Conservation (phyloP, 352 stramenopile genomes). For the Phytophthora tubulina region DNA sequence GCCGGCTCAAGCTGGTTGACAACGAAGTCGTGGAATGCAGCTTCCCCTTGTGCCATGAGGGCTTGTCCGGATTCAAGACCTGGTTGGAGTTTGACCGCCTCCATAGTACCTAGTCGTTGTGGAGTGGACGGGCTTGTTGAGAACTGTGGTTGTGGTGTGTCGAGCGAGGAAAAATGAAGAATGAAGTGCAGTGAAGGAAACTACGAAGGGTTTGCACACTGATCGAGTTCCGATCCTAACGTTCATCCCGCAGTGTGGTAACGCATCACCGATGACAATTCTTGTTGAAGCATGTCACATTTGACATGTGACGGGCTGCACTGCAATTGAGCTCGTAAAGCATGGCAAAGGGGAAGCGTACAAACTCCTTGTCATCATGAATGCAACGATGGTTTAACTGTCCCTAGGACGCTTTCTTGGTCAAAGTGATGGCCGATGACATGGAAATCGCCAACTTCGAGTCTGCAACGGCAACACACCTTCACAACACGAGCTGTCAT, state of each 20-base stretch:
- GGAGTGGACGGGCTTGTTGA: background rate
- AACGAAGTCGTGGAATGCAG: conserved; percentile 40
- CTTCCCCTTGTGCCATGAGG: conserved; percentile 38
- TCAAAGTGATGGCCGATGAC: no score
- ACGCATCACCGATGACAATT: background rate
- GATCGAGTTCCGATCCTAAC: conserved; percentile 1
- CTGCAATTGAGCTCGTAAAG: background rate
- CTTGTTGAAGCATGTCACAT: conserved; percentile 1
- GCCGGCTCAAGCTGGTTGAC: conserved; percentile 35
- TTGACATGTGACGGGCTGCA: no score
- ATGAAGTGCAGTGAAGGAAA: background rate
- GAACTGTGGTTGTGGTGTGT: background rate
- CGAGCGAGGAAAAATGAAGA: conserved; percentile 8
- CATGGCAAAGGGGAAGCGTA: background rate
- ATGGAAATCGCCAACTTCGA: no score
- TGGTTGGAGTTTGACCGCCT: conserved; percentile 11
- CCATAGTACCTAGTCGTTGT: no score
- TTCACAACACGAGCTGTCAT: background rate
- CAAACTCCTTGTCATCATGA: no score
- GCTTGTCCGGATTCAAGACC: conserved; percentile 24
- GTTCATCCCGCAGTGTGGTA: background rate
- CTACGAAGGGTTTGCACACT: background rate
- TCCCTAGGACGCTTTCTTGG: no score
- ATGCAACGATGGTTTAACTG: no score
- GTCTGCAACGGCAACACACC: no score